Conservation (phyloP, 2,329 filamentous ascomycete species). For the Elsinoe batatas region DNA sequence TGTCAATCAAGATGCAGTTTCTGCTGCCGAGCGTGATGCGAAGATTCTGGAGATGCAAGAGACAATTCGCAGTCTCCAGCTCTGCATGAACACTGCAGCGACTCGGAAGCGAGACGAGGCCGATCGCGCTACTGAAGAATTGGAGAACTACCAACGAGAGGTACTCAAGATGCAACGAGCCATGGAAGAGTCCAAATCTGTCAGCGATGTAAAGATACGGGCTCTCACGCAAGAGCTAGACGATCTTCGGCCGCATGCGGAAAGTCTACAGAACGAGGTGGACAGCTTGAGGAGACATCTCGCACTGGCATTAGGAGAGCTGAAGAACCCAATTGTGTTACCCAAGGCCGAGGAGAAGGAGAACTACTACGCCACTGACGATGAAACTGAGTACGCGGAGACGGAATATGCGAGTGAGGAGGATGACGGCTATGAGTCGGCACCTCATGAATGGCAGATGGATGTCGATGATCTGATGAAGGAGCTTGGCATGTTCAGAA, state of each 20-base stretch:
- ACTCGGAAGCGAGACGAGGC: constrained; percentile 63
- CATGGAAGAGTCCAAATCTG: constrained; percentile 88
- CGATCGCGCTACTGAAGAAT: constrained; percentile 65
- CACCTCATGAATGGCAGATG: constrained; percentile 50
- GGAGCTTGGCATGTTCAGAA: constrained; percentile 69
- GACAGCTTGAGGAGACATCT: constrained; percentile 81
- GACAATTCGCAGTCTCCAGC: constrained; percentile 77
- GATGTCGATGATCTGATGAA: constrained; percentile 75
- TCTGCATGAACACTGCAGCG: constrained; percentile 51
- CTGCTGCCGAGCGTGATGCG: constrained; percentile 83
- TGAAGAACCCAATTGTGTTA: constrained; percentile 81
- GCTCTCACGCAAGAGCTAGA: constrained; percentile 52
- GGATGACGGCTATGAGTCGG: constrained; percentile 37
- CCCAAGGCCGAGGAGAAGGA: constrained; percentile 29
- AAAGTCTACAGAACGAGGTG: constrained; percentile 61
- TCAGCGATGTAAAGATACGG: constrained; percentile 88
- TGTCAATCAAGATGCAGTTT: constrained; percentile 92
- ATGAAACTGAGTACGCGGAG: constrained; percentile 43
- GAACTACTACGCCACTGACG: constrained; percentile 46
- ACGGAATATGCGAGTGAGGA: constrained; percentile 37
- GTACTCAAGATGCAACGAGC: constrained; percentile 84
- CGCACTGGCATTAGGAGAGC: constrained; percentile 70
- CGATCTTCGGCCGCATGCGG: constrained; percentile 36
- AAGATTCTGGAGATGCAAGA: constrained; percentile 93
- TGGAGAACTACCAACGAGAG: constrained; percentile 91